phyloP scores from a whole-genome alignment of 257 asterid genomes.

The Gentiana dahurica region DNA sequence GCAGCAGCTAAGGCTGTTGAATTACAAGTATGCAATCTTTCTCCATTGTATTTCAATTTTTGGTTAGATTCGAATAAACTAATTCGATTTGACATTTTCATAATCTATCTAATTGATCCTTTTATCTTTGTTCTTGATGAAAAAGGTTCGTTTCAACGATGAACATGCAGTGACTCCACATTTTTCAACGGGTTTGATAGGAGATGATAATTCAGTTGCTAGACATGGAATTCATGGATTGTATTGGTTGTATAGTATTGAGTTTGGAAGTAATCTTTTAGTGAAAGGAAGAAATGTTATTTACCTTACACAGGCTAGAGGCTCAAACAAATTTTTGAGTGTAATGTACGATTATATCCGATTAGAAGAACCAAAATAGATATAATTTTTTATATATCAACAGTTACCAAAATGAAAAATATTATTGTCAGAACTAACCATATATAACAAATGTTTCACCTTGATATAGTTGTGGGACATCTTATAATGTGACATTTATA shows the following conservation, averaged over 20 bases:
- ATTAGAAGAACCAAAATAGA: constrained; percentile 32
- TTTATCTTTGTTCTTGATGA: background rate
- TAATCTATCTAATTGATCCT: too few species aligned
- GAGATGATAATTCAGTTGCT: constrained; percentile 68
- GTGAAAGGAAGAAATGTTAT: constrained; percentile 22
- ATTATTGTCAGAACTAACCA: too few species aligned
- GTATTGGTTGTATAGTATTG: constrained; percentile 42
- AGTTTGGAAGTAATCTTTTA: constrained; percentile 29
- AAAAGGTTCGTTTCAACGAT: constrained; percentile 43
- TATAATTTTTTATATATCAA: too few species aligned
- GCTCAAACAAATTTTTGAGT: constrained; percentile 41
- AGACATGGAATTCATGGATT: constrained; percentile 83
- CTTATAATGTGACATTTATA: too few species aligned
- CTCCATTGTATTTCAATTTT: too few species aligned
- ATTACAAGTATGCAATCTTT: constrained; percentile 26
- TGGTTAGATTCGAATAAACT: too few species aligned
- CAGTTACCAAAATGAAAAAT: too few species aligned
- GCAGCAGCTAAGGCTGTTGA: constrained; percentile 56
- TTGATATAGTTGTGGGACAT: too few species aligned
- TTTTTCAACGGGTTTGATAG: constrained; percentile 51
- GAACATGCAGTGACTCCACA: constrained; percentile 16
- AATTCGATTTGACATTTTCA: too few species aligned
- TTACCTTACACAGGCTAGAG: constrained; percentile 47
- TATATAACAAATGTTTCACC: too few species aligned
- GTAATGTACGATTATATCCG: constrained; percentile 78